Base-by-base conservation (phyloP, 805 yeast genomes). In the Komagataella mondaviorum region DNA sequence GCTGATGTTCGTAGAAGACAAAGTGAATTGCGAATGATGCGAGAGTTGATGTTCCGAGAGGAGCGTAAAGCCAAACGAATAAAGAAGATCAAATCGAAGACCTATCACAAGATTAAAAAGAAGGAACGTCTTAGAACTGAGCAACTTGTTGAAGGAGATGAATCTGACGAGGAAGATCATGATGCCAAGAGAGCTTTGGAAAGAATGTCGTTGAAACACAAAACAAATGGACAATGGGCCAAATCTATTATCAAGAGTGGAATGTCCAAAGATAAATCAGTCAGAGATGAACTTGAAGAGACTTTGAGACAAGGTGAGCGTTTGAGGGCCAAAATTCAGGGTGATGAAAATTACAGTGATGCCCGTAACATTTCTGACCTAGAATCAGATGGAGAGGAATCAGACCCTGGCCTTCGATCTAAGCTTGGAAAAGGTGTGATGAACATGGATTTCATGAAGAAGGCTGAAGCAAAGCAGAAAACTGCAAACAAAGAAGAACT, bases 1-100 rank as follows among this genome's bases (percentile, higher is more conserved):
- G 95, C 85, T 54, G 98, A 93, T 49, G 68, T 91, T 70, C 69
- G 71, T 51, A 80, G 81, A 63, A 76, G 95, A 54, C 83, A 93
- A 6, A 78, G 80, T 53, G 96, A 91, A 67, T 73, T 91, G 58
- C 78, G 98, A 58, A 68, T 85, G 61, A 88, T 89, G 96, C 78
- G 99, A 56, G 99, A 93, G 63, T 76, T 91, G 55, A 88, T 91
- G 96, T 93, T 89, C 71, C 77, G 98, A 60, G 97, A 91, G 60
- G 97, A 91, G 70, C 78, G 83, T 62, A 83, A 87, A 61, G 90
- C 98, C 7, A 89, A 80, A 66, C 78, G 99, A 59, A 75, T 93
- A 60, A 91, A 91, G 71, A 93, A 91, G 70, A 93, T 93, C 66
- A 93, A 93, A 66, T 88, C 96, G 44, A 93, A 91, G 67, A 76